Evolutionary conservation across 2,329 filamentous ascomycete species (phyloP), one percentile per base, ranked within the genome.

Genomic region (Conoideocrella luteorostrata): DNA sequence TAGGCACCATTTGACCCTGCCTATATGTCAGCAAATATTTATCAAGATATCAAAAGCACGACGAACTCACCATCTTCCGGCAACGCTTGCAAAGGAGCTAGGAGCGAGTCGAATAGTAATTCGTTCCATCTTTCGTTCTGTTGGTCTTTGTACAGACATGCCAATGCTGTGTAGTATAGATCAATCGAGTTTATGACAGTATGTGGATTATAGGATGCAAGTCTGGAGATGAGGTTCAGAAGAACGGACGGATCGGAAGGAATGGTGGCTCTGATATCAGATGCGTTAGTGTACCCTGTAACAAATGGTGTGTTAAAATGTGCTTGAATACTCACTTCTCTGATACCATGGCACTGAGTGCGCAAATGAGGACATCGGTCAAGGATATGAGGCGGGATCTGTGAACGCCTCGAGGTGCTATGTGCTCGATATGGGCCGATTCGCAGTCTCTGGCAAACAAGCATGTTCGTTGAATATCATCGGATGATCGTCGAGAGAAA

Each of bases 401-500:
- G 43, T 62, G 59, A 6, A 61, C 47, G 11, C 54, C 47, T 3
- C 51, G 52, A 1, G 63, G 59, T 17, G 58, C 52, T 49, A 74
- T 66, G 15, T 56, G 52, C 10, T 55, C 43, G 36, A 69, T 61
- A 20, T 61, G 55, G n/a, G 58, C 57, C 10, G 56, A 53, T 7
- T 61, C 53, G 34, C 74, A 56, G 47, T 76, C 72, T n/a, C 55
- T 52, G 30, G 68, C 62, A 45, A 81, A 70, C 21, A 55, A 47
- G 35, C 64, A 59, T 28, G 81, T 59, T 43, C 78, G 67, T 26
- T 57, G 57, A 32, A 73, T 56, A 56, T 83, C 79, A 40, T 74
- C 68, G 37, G 56, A 30, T 41, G 59, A 56, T 15, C 57, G 58
- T 7, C 64, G 54, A 24, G 70, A 68, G 59, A 77, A 78, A 50